Evolutionary conservation across 352 stramenopile species (phyloP).

Genomic region (Phytophthora niederhauseri): DNA sequence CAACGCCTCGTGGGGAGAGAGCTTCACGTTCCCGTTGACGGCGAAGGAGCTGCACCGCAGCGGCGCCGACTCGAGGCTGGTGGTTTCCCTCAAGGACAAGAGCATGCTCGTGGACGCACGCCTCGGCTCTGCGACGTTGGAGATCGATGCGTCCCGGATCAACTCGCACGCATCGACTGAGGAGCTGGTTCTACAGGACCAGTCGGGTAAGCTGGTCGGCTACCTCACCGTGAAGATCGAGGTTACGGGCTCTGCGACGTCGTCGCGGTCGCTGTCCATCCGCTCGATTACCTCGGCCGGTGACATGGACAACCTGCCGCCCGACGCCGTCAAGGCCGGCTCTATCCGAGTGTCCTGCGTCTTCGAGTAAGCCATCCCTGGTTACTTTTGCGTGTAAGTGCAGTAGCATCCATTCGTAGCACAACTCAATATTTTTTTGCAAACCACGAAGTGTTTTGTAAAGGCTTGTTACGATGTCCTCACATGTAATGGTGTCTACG

Average conservation of each 20-base stretch:
- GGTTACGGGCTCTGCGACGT: constrained; percentile 40
- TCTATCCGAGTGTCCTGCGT: constrained; percentile 51
- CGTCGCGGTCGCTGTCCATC: constrained; percentile 41
- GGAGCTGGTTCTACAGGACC: constrained; percentile 42
- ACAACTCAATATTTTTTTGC: no score
- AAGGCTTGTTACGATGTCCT: no score
- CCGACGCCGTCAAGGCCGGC: constrained; percentile 44
- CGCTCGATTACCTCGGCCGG: constrained; percentile 28
- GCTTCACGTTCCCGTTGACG: constrained; percentile 76
- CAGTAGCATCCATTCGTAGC: no score
- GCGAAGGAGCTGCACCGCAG: constrained; percentile 56
- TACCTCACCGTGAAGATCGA: constrained; percentile 44
- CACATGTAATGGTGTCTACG: no score
- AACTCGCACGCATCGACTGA: constrained; percentile 27
- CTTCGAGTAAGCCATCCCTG: constrained; percentile 35
- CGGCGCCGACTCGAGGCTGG: constrained; percentile 34
- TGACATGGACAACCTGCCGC: constrained; percentile 31
- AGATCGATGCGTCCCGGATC: constrained; percentile 34
- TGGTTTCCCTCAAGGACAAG: constrained; percentile 50
- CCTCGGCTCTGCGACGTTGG: constrained; percentile 36
- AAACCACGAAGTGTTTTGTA: no score
- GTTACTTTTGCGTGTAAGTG: no score
- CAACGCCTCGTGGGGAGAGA: constrained; percentile 74
- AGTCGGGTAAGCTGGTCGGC: constrained; percentile 32
- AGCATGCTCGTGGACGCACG: constrained; percentile 45